These are phyloP conservation scores for Colletotrichum falcatum DNA, from an alignment of 2,329 filamentous ascomycete species.

Conservation along the genomic window DNA sequence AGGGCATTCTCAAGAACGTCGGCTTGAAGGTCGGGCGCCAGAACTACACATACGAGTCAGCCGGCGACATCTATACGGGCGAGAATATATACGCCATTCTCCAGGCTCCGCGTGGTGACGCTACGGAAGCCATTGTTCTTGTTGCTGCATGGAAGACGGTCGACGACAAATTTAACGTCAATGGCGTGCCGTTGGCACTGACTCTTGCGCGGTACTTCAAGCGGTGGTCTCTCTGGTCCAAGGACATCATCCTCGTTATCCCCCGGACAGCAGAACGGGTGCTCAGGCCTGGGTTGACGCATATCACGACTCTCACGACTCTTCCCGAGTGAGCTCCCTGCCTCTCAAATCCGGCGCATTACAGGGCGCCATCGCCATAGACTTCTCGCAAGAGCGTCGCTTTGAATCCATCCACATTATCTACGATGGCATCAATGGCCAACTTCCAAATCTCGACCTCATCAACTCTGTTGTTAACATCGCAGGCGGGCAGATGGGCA, in stretches of 20 bases:
- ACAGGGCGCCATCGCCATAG: conserved; percentile 92
- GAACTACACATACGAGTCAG: conserved; percentile 85
- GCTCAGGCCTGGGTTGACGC: conserved; percentile 98
- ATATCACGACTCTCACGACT: conserved; percentile 90
- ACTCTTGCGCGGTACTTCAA: conserved; percentile 96
- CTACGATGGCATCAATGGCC: conserved; percentile 96
- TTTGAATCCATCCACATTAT: conserved; percentile 92
- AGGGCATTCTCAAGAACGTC: conserved; percentile 79
- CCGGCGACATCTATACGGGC: conserved; percentile 78
- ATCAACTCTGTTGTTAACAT: conserved; percentile 94
- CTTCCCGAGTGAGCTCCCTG: conserved; percentile 76
- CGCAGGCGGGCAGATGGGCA: conserved; percentile 91
- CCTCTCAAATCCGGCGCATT: conserved; percentile 93
- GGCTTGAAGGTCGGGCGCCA: conserved; percentile 91
- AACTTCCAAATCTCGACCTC: conserved; percentile 93
- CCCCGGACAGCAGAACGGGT: conserved; percentile 87
- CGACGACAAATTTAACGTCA: conserved; percentile 82
- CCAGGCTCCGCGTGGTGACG: conserved; percentile 93
- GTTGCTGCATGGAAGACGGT: conserved; percentile 91
- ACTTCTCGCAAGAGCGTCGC: conserved; percentile 86
- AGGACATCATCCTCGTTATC: conserved; percentile 94
- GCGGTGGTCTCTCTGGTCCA: conserved; percentile 98
- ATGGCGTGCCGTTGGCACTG: conserved; percentile 87
- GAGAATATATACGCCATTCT: conserved; percentile 96
- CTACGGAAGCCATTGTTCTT: conserved; percentile 95